Conservation (phyloP, 441 rosid genomes). For the Cnidoscolus chayamansa region DNA sequence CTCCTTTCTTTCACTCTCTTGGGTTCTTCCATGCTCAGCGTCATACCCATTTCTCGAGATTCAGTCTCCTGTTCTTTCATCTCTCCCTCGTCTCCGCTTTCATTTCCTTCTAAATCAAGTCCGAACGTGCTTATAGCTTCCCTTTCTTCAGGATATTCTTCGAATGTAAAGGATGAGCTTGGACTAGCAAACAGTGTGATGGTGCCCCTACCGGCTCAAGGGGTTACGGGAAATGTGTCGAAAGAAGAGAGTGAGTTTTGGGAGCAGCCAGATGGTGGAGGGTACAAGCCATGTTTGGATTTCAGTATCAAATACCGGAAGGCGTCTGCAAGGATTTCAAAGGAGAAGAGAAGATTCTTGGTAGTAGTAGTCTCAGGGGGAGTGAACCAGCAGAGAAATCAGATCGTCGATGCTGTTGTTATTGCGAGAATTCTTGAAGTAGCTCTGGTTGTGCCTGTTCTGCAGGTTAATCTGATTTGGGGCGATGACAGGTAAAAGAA, state of each 20-base stretch:
- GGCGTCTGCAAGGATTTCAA: slow-evolving; percentile 44
- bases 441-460: slow-evolving; percentile 66
- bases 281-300: slow-evolving; percentile 67
- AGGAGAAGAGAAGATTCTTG: slow-evolving; percentile 63
- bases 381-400: slow-evolving; percentile 68
- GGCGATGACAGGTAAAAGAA: slow-evolving; percentile 62
- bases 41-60: slow-evolving; percentile 29
- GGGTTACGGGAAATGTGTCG: slow-evolving; percentile 41
- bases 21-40: slow-evolving; percentile 41
- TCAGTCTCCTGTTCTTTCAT: slow-evolving; percentile 30
- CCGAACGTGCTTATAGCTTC: slow-evolving; percentile 39
- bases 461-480: slow-evolving; percentile 74
- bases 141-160: slow-evolving; percentile 28
- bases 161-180: slow-evolving; percentile 19
- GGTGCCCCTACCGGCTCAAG: slow-evolving; percentile 50
- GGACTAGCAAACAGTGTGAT: slow-evolving; percentile 28
- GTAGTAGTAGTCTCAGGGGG: slow-evolving; percentile 74
- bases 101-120: slow-evolving; percentile 27
- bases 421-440: slow-evolving; percentile 77
- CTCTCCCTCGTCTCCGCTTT: slow-evolving; percentile 40
- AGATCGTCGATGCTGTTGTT: slow-evolving; percentile 75
- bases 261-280: slow-evolving; percentile 63
- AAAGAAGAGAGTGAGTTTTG: slow-evolving; percentile 63
- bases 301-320: slow-evolving; percentile 51
- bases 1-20: slow-evolving; percentile 45